phyloP scores from a whole-genome alignment of 768 basidiomycete species.

The Russula earlei region DNA sequence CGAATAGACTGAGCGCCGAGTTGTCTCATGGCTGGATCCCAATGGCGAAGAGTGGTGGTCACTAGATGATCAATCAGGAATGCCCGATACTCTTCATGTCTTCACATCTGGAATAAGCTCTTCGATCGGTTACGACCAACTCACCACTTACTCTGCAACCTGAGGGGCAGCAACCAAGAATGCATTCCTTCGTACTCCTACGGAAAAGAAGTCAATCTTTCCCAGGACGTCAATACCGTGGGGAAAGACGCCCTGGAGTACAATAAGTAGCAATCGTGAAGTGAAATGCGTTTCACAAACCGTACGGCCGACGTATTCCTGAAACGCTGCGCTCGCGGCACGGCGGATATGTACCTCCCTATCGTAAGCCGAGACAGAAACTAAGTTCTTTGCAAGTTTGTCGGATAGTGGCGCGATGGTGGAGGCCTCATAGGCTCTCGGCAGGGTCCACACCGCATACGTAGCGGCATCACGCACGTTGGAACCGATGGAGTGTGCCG shows the following conservation, averaged over 20 bases:
- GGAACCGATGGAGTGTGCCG: slow-evolving; percentile 88
- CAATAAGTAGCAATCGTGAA: slow-evolving; percentile 8
- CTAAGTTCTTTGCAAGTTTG: slow-evolving; percentile 58
- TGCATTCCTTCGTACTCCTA: slow-evolving; percentile 75
- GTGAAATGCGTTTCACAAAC: slow-evolving; percentile 37
- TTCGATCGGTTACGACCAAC: slow-evolving; percentile 3
- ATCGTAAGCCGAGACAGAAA: slow-evolving; percentile 80
- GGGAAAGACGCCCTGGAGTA: slow-evolving; percentile 68
- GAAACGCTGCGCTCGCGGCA: slow-evolving; percentile 95
- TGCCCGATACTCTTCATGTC: slow-evolving; percentile 67
- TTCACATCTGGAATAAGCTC: slow-evolving; percentile 26
- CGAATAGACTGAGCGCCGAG: slow-evolving; percentile 70
- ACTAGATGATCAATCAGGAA: slow-evolving; percentile 65
- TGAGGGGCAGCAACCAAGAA: slow-evolving; percentile 80
- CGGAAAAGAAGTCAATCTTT: slow-evolving; percentile 91
- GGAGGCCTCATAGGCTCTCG: slow-evolving; percentile 59
- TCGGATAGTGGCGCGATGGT: slow-evolving; percentile 52
- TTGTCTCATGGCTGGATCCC: slow-evolving; percentile 76
- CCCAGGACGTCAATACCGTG: slow-evolving; percentile 90
- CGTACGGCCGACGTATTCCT: slow-evolving; percentile 92
- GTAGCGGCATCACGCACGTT: slow-evolving; percentile 91
- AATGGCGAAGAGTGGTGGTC: slow-evolving; percentile 71
- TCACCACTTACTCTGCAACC: slow-evolving; percentile 65
- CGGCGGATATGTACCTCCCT: slow-evolving; percentile 90
- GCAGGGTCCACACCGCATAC: slow-evolving; percentile 92